phyloP scores from a whole-genome alignment of 441 rosid genomes.

The Erodium moschatum region DNA sequence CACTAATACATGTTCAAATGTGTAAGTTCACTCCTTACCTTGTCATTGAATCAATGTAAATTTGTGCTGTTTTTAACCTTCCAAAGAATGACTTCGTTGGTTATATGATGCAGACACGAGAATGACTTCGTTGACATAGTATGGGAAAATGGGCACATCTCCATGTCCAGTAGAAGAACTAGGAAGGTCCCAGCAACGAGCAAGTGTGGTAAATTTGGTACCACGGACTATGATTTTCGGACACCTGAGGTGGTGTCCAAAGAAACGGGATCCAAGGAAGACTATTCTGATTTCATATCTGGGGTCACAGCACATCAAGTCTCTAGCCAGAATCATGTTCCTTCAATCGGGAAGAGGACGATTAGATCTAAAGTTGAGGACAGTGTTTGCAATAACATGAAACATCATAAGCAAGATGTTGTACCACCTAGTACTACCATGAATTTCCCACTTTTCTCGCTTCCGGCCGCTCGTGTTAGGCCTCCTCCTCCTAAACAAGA shows the following conservation, averaged over 20 bases:
- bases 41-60: neutral
- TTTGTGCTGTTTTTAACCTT: neutral
- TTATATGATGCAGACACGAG: constrained; percentile 40
- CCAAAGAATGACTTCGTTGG: no score
- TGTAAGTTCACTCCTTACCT: constrained; percentile 32
- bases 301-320: constrained; percentile 47
- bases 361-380: constrained; percentile 17
- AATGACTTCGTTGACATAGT: constrained; percentile 60
- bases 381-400: constrained; percentile 25
- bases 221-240: constrained; percentile 34
- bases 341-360: constrained; percentile 30
- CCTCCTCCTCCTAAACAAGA: constrained; percentile 30
- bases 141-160: constrained; percentile 70
- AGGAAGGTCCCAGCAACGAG: constrained; percentile 29
- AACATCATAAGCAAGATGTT: constrained; percentile 34
- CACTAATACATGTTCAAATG: constrained; percentile 29
- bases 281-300: constrained; percentile 51
- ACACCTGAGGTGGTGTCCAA: constrained; percentile 41
- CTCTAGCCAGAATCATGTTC: constrained; percentile 35
- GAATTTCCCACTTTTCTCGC: constrained; percentile 65
- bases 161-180: constrained; percentile 44
- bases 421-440: constrained; percentile 27
- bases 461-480: constrained; percentile 47
- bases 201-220: constrained; percentile 28
- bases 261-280: constrained; percentile 44